Evolutionary conservation across 192 early-diverging fungal species (phyloP), one percentile per base, ranked within the genome.

Genomic region (Helicostylum pulchrum): DNA sequence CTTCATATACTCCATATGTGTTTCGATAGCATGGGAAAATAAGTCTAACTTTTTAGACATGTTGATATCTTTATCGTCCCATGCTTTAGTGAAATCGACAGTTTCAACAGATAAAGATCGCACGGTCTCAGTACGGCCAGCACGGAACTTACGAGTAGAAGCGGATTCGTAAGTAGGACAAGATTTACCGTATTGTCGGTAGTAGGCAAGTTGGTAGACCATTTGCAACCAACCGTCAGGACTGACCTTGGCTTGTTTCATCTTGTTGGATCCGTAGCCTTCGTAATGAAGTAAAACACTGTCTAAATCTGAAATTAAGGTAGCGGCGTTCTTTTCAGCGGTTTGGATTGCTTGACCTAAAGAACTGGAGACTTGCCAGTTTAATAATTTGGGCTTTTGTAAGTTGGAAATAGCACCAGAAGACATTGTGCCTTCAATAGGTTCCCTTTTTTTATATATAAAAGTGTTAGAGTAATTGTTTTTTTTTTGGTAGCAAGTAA

Each of bases 191-290:
- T 93, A 83, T 17, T 86, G 80, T 5, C 91, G 80, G 64, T 84
- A 83, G 78, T 91, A 93, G 7, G 96, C 87, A 8, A 94, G 66
- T 66, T 98, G 96, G 31, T 96, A 76, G 1, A 86, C 93, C 74
- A 98, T 81, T 77, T 98, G 96, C 42, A 97, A 77, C 76, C 83
- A 98, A 0, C 91, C 91, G 74, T 98, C 96, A 26, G 94, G 93
- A 46, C 89, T 91, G 54, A 85, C 76, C 55, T 91, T 87, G 20
- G 82, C 82, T 43, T 84, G 78, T 83, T 97, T 96, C 68, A 98
- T 90, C 72, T 84, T 94, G 66, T 90, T 80, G 20, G 85, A 81
- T 6, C 96, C 96, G 69, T 89, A 98, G 21, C 87, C 79, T 46
- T 77, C 66, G 26, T 83, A 87, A 55, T 90, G 83, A 12, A 93